Evolutionary conservation across 768 basidiomycete species (phyloP), one percentile per base, ranked within the genome.

Genomic region (Boletus fagicola): DNA sequence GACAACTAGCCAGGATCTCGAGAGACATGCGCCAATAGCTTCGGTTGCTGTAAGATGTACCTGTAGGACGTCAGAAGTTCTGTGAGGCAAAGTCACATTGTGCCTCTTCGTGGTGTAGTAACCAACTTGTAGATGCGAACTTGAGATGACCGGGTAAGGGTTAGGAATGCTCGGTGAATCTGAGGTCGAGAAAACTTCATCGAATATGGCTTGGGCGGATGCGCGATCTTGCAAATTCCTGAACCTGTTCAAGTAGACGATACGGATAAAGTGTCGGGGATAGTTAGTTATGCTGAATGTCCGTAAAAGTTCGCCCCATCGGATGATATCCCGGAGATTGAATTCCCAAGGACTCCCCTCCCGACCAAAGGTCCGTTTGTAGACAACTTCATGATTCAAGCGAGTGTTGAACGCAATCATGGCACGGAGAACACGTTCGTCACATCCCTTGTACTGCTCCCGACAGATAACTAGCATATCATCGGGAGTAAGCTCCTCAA

Each of bases 261-360:
- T 81, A 6, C 82, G 79, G 13, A 95, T 76, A 65, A 85, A 83
- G 35, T 86, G 80, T 20, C 76, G 74, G 4, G 93, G 88, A 67
- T 86, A 79, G 30, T 68, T 62, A 45, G 65, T 57, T 40, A 67
- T 59, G 45, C 56, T 49, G 39, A 75, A 62, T 28, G 70, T 54
- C 52, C 70, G 69, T 35, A 85, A 66, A 39, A 88, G 81, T 0
- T 78, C 78, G 35, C 88, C 84, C 95, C 97, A 97, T 45, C 97
- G 84, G 56, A 93, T 83, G 55, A 98, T 79, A 72, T 99, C 96
- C 15, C 96, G 90, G 31, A 99, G 79, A 69, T 99, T 99, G 78
- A 98, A 97, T 68, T 99, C 96, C 96, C 96, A 99, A 5, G 96
- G 97, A 54, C 83, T 80, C 10, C 95, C 95, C 53, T 88, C 83